Percentiles rank a stretch among this genome's conserved stretches.
Evolutionary conservation across 176 grass and related monocot genomes (phyloP).

Genomic region (Poa pratensis): DNA sequence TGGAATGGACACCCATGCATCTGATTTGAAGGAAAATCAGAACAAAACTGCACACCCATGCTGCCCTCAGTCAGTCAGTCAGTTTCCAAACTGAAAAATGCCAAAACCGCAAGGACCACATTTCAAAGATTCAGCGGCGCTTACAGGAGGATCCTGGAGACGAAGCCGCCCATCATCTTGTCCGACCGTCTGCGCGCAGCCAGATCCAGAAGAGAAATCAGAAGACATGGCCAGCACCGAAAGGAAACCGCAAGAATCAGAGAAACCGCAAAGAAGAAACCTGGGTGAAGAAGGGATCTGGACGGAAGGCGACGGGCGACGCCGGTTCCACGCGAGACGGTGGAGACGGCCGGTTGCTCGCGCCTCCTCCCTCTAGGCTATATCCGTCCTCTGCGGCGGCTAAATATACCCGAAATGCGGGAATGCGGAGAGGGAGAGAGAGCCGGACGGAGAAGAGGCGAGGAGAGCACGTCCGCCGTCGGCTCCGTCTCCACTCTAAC

Average conservation of each 20-base stretch:
- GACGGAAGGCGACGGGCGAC: conserved; percentile 11
- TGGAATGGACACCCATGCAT: conserved; percentile 1
- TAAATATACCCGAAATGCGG: conserved; percentile 59
- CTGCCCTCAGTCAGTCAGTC: neutral
- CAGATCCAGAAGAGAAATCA: conserved; percentile 51
- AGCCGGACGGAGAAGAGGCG: conserved; percentile 31
- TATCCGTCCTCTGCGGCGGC: conserved; percentile 1
- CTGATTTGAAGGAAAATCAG: conserved; percentile 27
- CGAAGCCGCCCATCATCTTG: conserved; percentile 83
- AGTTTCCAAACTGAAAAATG: neutral
- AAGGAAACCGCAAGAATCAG: neutral
- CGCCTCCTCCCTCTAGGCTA: neutral
- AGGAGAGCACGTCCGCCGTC: conserved; percentile 64
- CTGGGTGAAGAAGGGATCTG: conserved; percentile 42
- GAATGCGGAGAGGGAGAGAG: conserved; percentile 16
- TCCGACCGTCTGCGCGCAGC: conserved; percentile 36
- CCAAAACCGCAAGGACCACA: conserved; percentile 17
- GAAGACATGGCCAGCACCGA: conserved; percentile 13
- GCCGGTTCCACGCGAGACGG: conserved; percentile 6
- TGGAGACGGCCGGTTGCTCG: conserved; percentile 35
- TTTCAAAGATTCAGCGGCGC: conserved; percentile 49
- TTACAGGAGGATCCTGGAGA: conserved; percentile 85
- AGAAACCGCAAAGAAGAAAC: conserved; percentile 18
- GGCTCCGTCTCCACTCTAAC: conserved; percentile 30
- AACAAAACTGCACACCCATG: neutral